phyloP scores from a whole-genome alignment of 2,329 filamentous ascomycete genomes.

The Aureobasidium sp. region DNA sequence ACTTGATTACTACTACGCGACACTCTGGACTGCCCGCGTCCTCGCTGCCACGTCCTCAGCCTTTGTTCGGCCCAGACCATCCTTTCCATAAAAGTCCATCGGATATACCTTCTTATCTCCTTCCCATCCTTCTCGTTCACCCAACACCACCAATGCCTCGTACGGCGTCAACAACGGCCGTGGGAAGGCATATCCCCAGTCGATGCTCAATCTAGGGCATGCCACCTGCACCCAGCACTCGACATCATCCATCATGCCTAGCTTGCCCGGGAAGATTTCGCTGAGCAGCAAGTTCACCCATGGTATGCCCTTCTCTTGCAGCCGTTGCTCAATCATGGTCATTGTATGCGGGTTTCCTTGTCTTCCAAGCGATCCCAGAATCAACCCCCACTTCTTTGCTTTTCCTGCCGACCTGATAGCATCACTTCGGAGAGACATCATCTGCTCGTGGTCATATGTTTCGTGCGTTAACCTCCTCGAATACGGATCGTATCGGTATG shows the following conservation, averaged over 20 bases:
- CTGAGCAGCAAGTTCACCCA: constrained; percentile 80
- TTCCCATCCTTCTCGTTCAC: constrained; percentile 62
- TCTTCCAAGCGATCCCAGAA: constrained; percentile 81
- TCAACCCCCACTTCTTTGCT: constrained; percentile 88
- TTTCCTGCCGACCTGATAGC: constrained; percentile 68
- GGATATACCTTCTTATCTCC: constrained; percentile 51
- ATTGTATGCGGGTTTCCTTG: constrained; percentile 96
- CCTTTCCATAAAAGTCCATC: constrained; percentile 96
- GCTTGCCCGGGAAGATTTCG: constrained; percentile 93
- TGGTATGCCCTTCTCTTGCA: constrained; percentile 63
- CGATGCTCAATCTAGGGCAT: constrained; percentile 92
- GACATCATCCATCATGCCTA: constrained; percentile 85
- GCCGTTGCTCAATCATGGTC: constrained; percentile 69
- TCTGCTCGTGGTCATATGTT: constrained; percentile 83
- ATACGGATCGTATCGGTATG: constrained; percentile 96
- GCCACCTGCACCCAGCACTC: constrained; percentile 99
- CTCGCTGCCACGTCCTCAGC: constrained; percentile 19
- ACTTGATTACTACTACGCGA: neutral
- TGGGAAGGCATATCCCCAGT: constrained; percentile 97
- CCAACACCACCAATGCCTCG: constrained; percentile 85
- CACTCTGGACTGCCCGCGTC: constrained; percentile 14
- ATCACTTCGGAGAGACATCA: constrained; percentile 68
- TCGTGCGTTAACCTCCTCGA: constrained; percentile 85
- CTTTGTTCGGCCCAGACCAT: constrained; percentile 75
- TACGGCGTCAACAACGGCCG: constrained; percentile 85